Evolutionary conservation across 371 early-diverging fungal genomes (phyloP), one percentile per base, ranked within the genome.

Genomic region (Conidiobolus coronatus): DNA sequence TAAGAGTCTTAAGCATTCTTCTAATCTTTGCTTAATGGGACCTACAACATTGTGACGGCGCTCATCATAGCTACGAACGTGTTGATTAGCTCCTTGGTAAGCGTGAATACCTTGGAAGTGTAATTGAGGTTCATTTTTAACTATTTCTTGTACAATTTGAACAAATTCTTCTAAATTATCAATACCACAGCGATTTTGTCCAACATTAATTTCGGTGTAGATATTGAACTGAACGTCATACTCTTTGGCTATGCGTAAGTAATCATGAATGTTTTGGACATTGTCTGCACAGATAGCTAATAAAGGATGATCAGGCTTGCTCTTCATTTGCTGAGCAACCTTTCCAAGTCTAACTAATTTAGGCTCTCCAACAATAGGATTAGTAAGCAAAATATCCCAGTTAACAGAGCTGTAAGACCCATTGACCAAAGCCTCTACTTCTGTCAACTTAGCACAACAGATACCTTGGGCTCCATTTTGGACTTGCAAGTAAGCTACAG

Each of bases 381-480:
- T 45, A 3, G 45, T 45, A 3, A 45, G 3, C 18, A 45, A 36
- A 6, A 45, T 36, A 37, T 45, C 45, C 45, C 45, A 45, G n/a
- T 19, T 37, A 3, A 4, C 20, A 36, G 13, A 11, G 2, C 13
- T 17, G 4, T 45, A n/a, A 12, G 14, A 14, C 2, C 45, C 45
- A n/a, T 17, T 33, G 5, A 45, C 36, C 21, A 45, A 45, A 17
- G 36, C 11, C 18, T 45, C 45, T 6, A 22, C 45, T 21, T 45
- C 45, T 19, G 45, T 45, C 15, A 45, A 33, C 17, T 45, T 45
- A 8, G 45, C 45, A 36, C 45, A 45, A 33, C 45, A 45, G 7
- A 45, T 36, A 3, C 45, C 45, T n/a, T 8, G 34, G 3, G 45
- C 45, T 14, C 45, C 45, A 18, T 33, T 33, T 45, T 45, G 15